phyloP scores from a whole-genome alignment of 129 eudicot genomes.

The Pseudognaphalium luteoalbum region DNA sequence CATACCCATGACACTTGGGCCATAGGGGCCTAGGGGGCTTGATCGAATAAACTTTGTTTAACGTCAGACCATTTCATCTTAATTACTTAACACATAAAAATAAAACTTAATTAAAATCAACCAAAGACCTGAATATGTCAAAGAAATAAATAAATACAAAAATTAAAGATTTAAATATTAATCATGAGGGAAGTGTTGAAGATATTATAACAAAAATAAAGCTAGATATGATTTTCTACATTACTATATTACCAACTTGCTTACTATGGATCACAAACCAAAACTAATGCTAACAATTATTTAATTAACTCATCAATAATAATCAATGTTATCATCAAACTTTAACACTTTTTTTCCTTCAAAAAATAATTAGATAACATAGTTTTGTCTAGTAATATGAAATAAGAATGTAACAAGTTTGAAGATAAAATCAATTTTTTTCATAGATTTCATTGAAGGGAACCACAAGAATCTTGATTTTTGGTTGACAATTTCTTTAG shows the following conservation, averaged over 20 bases:
- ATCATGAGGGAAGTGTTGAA: neutral
- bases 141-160: neutral
- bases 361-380: neutral
- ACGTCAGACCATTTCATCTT: too few species aligned
- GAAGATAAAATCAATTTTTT: neutral
- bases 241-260: constrained; percentile 14
- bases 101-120: too few species aligned
- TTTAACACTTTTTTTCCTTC: neutral
- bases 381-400: neutral
- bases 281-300: constrained; percentile 7
- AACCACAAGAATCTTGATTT: constrained; percentile 45
- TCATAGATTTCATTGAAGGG: constrained; percentile 29
- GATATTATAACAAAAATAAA: constrained; percentile 15
- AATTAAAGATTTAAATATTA: neutral
- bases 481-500: constrained; percentile 72
- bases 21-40: too few species aligned
- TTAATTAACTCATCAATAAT: neutral
- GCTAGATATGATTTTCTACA: neutral
- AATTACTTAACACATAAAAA: too few species aligned
- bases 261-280: neutral
- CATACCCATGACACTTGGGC: too few species aligned
- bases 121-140: neutral
- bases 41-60: too few species aligned
- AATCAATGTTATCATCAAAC: constrained; percentile 27
- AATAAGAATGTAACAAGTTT: constrained; percentile 11